Base-by-base conservation (phyloP, 1,139 yeast genomes). In the Yamadazyma dushanensis region DNA sequence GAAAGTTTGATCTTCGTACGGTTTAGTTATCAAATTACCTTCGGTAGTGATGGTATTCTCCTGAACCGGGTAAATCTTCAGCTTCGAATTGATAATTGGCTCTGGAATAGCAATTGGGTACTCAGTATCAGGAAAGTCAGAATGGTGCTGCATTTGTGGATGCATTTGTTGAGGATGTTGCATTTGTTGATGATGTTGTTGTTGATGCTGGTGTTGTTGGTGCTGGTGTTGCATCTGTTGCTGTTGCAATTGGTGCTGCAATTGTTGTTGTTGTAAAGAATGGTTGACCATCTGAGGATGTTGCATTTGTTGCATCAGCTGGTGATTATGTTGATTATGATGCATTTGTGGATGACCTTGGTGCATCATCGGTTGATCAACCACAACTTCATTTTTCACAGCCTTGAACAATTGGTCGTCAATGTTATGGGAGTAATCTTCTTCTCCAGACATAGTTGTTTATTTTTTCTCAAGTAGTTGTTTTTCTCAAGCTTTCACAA, bases 1-100 rank as follows among this genome's bases (percentile, higher is more conserved):
- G 50, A 76, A 76, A 25, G 66, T 67, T 51, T 75, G 79, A 45
- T 73, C 78, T 10, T 78, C 78, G 47, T 72, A 73, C 31, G 78
- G 76, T 31, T 79, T 66, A 8, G 81, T 76, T 46, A 75, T 71
- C 44, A 76, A 61, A 51, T 72, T 72, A 3, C 78, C 78, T 36
- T 69, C 73, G 18, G 74, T 66, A 8, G 73, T 66, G 43, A 68
- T 67, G 37, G 77, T 67, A 49, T 70, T 70, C 45, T 70, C 75
- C 27, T 61, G 54, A 26, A 70, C 76, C 0, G 76, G 76, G 45
- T 67, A 70, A 35, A 70, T 70, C 42, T 68, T 68, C 63, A 62
- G 65, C 45, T 68, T 69, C 26, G 69, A 55, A 47, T 66, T 71
- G 40, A 70, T 57, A 35, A 70, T 67, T 11, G 76, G 76, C 33